phyloP scores from a whole-genome alignment of 345 rosid species.

The Theobroma cacao region DNA sequence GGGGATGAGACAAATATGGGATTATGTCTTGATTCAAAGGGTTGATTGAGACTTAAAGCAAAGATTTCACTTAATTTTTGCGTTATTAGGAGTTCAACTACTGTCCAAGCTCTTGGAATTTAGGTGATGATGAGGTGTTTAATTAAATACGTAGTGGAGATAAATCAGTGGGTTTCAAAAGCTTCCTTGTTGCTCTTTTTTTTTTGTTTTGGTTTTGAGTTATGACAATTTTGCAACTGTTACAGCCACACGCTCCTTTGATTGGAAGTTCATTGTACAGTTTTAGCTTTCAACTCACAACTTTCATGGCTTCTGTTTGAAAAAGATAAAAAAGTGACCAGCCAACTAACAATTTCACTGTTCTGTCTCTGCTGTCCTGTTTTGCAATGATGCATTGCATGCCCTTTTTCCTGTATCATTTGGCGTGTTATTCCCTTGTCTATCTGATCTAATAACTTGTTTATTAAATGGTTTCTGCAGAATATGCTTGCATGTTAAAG shows the following conservation, averaged over 20 bases:
- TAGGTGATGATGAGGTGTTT: too few species aligned
- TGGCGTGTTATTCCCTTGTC: not conserved
- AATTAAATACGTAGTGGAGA: not conserved
- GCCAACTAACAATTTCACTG: not conserved
- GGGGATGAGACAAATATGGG: conserved; percentile 8
- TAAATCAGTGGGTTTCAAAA: not conserved
- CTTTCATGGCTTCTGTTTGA: not conserved
- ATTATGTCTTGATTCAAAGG: not conserved
- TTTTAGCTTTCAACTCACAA: not conserved
- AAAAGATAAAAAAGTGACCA: not conserved
- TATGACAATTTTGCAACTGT: not conserved
- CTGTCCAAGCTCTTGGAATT: not conserved
- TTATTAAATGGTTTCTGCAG: conserved; percentile 31
- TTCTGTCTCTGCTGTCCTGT: not conserved
- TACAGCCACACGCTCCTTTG: not conserved
- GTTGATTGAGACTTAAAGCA: conserved; percentile 2
- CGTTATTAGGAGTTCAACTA: not conserved
- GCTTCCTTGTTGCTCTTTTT: not conserved
- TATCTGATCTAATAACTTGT: not conserved
- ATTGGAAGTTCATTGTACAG: not conserved
- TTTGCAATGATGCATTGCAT: not conserved
- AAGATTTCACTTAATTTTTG: not conserved
- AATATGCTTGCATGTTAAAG: conserved; percentile 63
- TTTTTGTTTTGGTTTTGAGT: not conserved
- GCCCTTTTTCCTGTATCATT: not conserved